Conservation (phyloP, 805 yeast genomes). For the Danielia oregonensis region DNA sequence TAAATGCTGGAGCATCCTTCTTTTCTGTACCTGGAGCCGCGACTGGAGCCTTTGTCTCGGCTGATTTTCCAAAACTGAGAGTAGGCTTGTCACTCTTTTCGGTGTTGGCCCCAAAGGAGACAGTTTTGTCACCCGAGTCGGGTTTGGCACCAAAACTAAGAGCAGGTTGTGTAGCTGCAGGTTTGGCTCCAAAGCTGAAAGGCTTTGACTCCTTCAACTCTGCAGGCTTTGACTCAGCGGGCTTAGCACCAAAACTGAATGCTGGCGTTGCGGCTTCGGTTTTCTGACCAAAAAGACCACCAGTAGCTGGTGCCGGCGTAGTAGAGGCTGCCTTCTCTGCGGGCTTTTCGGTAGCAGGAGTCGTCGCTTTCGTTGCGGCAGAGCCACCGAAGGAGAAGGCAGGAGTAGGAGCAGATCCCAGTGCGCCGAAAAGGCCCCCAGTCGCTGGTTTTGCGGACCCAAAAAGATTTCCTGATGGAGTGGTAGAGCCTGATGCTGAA, state of each 20-base stretch:
- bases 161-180: slow-evolving; percentile 5
- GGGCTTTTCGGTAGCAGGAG: no score
- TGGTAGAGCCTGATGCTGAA: no score
- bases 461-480: no score
- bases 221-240: slow-evolving; percentile 14
- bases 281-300: slow-evolving; percentile 24
- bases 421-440: no score
- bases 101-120: slow-evolving; percentile 2
- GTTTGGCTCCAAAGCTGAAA: slow-evolving; percentile 19
- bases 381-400: slow-evolving; percentile 12
- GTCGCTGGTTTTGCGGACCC: no score
- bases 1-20: slow-evolving; percentile 2
- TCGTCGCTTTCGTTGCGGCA: slow-evolving; percentile 5
- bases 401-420: slow-evolving; percentile 1
- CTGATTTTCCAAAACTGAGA: slow-evolving; percentile 4
- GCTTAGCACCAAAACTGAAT: slow-evolving; percentile 18
- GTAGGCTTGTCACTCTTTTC: slow-evolving; percentile 9
- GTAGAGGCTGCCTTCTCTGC: slow-evolving; percentile 1
- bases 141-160: slow-evolving; percentile 24
- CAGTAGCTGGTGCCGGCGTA: no score
- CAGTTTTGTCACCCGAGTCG: slow-evolving; percentile 19
- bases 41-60: slow-evolving; percentile 3
- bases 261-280: slow-evolving; percentile 17
- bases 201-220: no score
- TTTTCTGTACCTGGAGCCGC: no score